Conservation (phyloP, 1,284 basidiomycete species). For the Thelephora terrestris region DNA sequence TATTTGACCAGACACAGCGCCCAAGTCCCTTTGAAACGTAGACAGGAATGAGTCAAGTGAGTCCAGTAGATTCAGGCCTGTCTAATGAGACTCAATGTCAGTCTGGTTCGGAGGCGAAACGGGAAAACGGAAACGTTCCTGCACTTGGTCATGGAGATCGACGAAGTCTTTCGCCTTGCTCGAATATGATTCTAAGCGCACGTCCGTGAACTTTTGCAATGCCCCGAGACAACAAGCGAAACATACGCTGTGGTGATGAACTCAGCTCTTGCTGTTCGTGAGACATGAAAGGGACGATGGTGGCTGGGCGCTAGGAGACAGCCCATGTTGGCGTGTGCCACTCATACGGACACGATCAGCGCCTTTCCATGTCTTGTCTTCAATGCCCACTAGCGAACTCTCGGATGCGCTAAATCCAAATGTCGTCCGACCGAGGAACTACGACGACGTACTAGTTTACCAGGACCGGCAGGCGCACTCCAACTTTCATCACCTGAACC, state of each 20-base stretch:
- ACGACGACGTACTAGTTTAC: slow-evolving; percentile 14
- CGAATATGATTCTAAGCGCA: slow-evolving; percentile 14
- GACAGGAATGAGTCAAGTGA: slow-evolving; percentile 86
- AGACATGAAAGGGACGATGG: not conserved
- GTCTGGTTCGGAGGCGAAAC: slow-evolving; percentile 4
- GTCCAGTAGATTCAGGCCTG: slow-evolving; percentile 68
- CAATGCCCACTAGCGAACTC: slow-evolving; percentile 53
- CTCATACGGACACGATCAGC: not conserved
- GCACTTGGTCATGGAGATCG: slow-evolving; percentile 76
- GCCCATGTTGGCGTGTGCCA: too few relatives aligned
- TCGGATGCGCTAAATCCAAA: slow-evolving; percentile 67
- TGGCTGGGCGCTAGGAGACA: not conserved
- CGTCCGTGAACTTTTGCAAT: slow-evolving; percentile 8
- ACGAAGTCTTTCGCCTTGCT: slow-evolving; percentile 58
- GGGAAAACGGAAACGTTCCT: slow-evolving; percentile 25
- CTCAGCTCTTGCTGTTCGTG: not conserved
- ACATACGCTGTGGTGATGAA: too few relatives aligned
- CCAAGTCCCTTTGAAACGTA: slow-evolving; percentile 91
- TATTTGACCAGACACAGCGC: slow-evolving; percentile 91
- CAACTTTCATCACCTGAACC: not conserved
- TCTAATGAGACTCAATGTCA: slow-evolving; percentile 29
- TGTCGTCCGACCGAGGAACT: slow-evolving; percentile 32
- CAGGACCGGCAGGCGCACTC: slow-evolving; percentile 14
- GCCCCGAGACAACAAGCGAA: not conserved
- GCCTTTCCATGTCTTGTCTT: not conserved